phyloP scores from a whole-genome alignment of 192 early-diverging fungal species.

The Entomortierella beljakovae region DNA sequence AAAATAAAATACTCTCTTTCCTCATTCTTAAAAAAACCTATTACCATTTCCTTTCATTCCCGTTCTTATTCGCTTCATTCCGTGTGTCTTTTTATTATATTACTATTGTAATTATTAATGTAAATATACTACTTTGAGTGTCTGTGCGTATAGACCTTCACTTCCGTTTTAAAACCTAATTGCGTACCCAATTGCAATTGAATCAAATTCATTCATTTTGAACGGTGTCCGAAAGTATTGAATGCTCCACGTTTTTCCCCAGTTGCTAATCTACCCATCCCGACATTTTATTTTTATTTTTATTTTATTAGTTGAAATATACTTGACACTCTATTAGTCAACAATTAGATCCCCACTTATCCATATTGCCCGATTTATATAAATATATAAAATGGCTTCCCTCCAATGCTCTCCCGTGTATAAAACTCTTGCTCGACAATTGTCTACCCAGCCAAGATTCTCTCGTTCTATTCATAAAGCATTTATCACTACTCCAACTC shows the following conservation, averaged over 20 bases:
- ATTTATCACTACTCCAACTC: not conserved
- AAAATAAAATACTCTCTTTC: not conserved
- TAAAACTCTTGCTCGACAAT: slow-evolving; percentile 27
- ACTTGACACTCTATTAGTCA: not conserved
- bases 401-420: slow-evolving; percentile 37
- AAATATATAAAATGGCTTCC: slow-evolving; percentile 34
- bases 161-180: not conserved
- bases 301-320: too few species aligned
- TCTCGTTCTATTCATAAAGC: slow-evolving; percentile 11
- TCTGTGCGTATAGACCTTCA: not conserved
- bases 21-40: not conserved
- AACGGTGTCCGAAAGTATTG: too few species aligned
- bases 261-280: not conserved
- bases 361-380: not conserved
- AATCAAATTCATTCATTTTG: too few species aligned
- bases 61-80: not conserved
- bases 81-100: not conserved
- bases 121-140: too few species aligned
- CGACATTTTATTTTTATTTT: not conserved
- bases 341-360: not conserved
- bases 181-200: too few species aligned
- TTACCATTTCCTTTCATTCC: not conserved
- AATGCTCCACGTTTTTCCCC: not conserved
- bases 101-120: too few species aligned
- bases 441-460: slow-evolving; percentile 13